Conservation (phyloP, 1,284 basidiomycete species). For the Amylostereum areolatum region DNA sequence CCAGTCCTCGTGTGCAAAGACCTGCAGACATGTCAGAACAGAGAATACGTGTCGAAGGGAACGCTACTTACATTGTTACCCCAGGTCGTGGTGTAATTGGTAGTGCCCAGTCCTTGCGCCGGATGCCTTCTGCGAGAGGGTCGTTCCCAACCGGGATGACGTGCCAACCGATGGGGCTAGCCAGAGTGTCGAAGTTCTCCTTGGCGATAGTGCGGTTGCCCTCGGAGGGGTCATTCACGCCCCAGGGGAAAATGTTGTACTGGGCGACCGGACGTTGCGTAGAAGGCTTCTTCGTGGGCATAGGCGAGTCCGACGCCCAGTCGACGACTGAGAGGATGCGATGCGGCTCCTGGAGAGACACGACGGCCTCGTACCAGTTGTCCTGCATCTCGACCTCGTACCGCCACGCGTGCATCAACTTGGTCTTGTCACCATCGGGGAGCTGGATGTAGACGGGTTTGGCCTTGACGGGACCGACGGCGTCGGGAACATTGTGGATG, state of each 20-base stretch:
- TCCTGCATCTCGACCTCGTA: slow-evolving; percentile 84
- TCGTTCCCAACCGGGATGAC: slow-evolving; percentile 56
- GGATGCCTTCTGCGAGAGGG: slow-evolving; percentile 30
- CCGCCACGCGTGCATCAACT: slow-evolving; percentile 69
- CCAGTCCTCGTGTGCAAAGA: slow-evolving; percentile 88
- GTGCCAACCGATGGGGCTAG: slow-evolving; percentile 90
- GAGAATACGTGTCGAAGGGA: background rate
- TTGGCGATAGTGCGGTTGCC: slow-evolving; percentile 51
- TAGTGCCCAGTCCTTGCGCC: slow-evolving; percentile 29
- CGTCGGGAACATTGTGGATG: slow-evolving; percentile 60
- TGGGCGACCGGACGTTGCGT: slow-evolving; percentile 30
- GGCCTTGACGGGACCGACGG: slow-evolving; percentile 69
- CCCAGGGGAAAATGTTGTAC: slow-evolving; percentile 72
- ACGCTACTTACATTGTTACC: slow-evolving; percentile 74
- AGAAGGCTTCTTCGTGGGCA: slow-evolving; percentile 29
- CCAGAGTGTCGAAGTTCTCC: slow-evolving; percentile 64
- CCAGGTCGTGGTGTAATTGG: slow-evolving; percentile 75
- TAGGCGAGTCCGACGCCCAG: slow-evolving; percentile 69
- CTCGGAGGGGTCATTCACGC: slow-evolving; percentile 66
- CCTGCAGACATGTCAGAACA: slow-evolving; percentile 22
- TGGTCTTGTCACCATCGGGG: slow-evolving; percentile 46
- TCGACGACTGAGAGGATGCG: slow-evolving; percentile 75
- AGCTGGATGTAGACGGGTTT: slow-evolving; percentile 70
- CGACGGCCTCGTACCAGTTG: slow-evolving; percentile 79
- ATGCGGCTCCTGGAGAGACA: slow-evolving; percentile 58